A percentile compares a stretch with the other conserved stretches of the same genome.
Evolutionary conservation across 176 grass and related monocot genomes (phyloP).

Genomic region (Leersia perrieri): DNA sequence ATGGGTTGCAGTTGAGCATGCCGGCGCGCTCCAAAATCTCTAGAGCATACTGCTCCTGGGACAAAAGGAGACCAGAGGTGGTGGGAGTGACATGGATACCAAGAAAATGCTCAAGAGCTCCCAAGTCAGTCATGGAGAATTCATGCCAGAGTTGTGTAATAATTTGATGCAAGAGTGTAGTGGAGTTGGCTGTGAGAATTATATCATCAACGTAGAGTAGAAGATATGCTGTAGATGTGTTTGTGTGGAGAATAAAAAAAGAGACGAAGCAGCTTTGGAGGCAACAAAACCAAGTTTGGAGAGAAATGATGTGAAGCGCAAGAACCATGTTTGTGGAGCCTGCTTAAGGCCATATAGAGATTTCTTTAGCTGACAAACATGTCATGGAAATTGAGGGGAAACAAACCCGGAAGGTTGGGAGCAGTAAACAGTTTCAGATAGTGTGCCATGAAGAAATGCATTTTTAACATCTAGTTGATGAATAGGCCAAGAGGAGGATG

Average conservation of each 20-base stretch:
- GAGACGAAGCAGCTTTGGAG: neutral
- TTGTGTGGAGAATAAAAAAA: neutral
- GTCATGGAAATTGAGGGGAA: neutral
- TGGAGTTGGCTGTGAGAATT: neutral
- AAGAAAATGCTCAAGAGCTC: neutral
- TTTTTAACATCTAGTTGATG: neutral
- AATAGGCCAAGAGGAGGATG: neutral
- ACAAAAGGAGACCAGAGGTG: neutral
- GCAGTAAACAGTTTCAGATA: neutral
- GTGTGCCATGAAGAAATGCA: too few species aligned
- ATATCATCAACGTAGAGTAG: conserved; percentile 17
- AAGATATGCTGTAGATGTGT: neutral
- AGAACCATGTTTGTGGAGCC: neutral
- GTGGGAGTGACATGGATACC: neutral
- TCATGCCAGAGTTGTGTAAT: neutral
- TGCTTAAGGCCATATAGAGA: conserved; percentile 20
- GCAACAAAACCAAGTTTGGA: neutral
- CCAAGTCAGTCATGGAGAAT: neutral
- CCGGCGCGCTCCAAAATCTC: neutral
- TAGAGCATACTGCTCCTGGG: neutral
- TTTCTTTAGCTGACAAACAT: neutral
- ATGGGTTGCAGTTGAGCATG: neutral
- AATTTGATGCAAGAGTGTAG: neutral
- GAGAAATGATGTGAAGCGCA: neutral
- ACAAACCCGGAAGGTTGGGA: neutral